Evolutionary conservation across 345 rosid genomes (phyloP).

Genomic region (Kernera saxatilis): DNA sequence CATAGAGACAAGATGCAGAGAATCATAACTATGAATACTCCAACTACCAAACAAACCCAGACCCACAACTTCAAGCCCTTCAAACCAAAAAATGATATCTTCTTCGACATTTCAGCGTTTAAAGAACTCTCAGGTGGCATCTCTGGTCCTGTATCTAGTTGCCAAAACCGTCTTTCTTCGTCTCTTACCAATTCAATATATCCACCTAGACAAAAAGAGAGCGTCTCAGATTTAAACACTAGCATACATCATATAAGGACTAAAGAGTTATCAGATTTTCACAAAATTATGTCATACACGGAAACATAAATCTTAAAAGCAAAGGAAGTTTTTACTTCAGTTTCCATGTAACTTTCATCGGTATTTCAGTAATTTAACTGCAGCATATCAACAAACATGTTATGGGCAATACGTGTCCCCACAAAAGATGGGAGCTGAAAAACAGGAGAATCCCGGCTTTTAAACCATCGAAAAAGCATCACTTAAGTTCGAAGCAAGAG

Average conservation of each 20-base stretch:
- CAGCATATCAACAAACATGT: conserved; percentile 25
- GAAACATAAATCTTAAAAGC: neutral
- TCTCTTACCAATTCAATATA: conserved; percentile 8
- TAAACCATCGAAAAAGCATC: conserved; percentile 44
- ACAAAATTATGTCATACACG: neutral
- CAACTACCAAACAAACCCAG: conserved; percentile 72
- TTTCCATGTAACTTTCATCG: neutral
- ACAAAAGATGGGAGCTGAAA: conserved; percentile 9
- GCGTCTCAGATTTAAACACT: conserved; percentile 14
- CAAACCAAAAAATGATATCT: conserved; percentile 73
- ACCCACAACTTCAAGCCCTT: conserved; percentile 92
- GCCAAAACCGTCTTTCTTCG: conserved; percentile 6
- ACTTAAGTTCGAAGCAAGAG: conserved; percentile 68
- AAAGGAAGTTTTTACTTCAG: neutral
- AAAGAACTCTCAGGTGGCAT: conserved; percentile 69
- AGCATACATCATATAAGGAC: conserved; percentile 1
- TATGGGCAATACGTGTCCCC: conserved; percentile 26
- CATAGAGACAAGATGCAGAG: conserved; percentile 78
- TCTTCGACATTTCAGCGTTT: conserved; percentile 69
- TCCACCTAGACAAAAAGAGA: conserved; percentile 14
- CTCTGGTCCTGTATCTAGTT: conserved; percentile 12
- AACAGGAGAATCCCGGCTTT: conserved; percentile 23
- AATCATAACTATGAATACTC: conserved; percentile 69
- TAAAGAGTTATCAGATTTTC: neutral
- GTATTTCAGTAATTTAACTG: neutral